These are phyloP conservation scores for Hyphopichia fennica DNA, from an alignment of 1,139 yeast genomes.

Conservation along the genomic window DNA sequence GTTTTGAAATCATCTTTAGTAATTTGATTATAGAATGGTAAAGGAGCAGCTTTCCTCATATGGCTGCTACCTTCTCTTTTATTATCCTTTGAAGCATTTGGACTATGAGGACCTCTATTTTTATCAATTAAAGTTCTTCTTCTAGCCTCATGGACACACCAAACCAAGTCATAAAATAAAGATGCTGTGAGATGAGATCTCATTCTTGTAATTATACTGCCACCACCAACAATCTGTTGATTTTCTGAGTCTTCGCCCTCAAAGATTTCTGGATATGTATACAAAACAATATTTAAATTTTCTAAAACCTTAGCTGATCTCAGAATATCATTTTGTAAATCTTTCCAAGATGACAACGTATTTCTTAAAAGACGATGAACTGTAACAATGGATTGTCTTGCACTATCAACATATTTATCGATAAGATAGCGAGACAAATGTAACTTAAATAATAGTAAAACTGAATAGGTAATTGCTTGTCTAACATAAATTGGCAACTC, in stretches of 20 bases:
- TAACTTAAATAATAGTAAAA: constrained; percentile 73
- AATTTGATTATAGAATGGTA: constrained; percentile 91
- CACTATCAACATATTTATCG: constrained; percentile 80
- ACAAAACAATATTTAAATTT: constrained; percentile 80
- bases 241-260: constrained; percentile 44
- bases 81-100: constrained; percentile 8
- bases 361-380: constrained; percentile 86
- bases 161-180: constrained; percentile 84
- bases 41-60: constrained; percentile 53
- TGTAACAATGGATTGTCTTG: constrained; percentile 90
- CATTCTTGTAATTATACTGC: constrained; percentile 82
- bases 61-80: constrained; percentile 5
- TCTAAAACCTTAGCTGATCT: constrained; percentile 93
- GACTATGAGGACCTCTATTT: constrained; percentile 25
- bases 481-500: constrained; percentile 87
- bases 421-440: constrained; percentile 77
- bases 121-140: constrained; percentile 63
- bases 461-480: constrained; percentile 81
- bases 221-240: constrained; percentile 14
- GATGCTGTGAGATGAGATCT: constrained; percentile 92
- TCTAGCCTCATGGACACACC: constrained; percentile 95
- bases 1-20: constrained; percentile 90
- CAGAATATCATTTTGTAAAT: constrained; percentile 85
- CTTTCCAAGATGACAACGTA: constrained; percentile 88
- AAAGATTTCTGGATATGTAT: constrained; percentile 84